Conservation (phyloP, 2,329 filamentous ascomycete species). For the Phoma herbarum region DNA sequence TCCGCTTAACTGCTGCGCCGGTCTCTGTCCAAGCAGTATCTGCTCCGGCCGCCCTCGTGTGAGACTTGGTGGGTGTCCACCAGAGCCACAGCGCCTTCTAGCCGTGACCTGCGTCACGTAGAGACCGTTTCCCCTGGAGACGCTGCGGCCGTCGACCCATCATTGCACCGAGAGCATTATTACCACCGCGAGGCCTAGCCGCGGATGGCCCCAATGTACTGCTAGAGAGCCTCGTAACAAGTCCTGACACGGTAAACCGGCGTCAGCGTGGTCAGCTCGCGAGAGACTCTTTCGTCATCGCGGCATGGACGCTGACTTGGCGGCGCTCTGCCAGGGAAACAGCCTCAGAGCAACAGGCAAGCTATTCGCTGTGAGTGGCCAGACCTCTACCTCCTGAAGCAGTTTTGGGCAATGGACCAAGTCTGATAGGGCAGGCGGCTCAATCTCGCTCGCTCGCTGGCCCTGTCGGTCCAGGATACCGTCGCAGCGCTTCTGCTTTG, state of each 20-base stretch:
- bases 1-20: slow-evolving; percentile 35
- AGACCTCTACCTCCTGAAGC: slow-evolving; percentile 28
- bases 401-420: slow-evolving; percentile 19
- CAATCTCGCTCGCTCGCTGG: slow-evolving; percentile 36
- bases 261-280: slow-evolving; percentile 32
- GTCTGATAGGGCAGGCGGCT: slow-evolving; percentile 42
- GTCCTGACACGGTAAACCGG: slow-evolving; percentile 25
- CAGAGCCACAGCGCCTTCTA: slow-evolving; percentile 17
- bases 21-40: slow-evolving; percentile 25
- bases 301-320: slow-evolving; percentile 34
- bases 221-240: slow-evolving; percentile 12
- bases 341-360: slow-evolving; percentile 29
- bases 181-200: slow-evolving; percentile 26
- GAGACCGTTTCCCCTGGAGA: slow-evolving; percentile 41
- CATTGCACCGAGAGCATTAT: slow-evolving; percentile 22
- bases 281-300: slow-evolving; percentile 43
- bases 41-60: slow-evolving; percentile 22
- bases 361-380: slow-evolving; percentile 33
- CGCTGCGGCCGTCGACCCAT: slow-evolving; percentile 19
- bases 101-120: slow-evolving; percentile 34
- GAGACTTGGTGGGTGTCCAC: slow-evolving; percentile 12
- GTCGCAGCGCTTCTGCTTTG: slow-evolving; percentile 35
- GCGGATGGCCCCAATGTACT: slow-evolving; percentile 18
- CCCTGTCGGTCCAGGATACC: slow-evolving; percentile 44
- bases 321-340: slow-evolving; percentile 42